A percentile compares a stretch with the other conserved stretches of the same genome.
Conservation (phyloP, 495 filamentous ascomycete genomes). For the Durotheca rogersii region DNA sequence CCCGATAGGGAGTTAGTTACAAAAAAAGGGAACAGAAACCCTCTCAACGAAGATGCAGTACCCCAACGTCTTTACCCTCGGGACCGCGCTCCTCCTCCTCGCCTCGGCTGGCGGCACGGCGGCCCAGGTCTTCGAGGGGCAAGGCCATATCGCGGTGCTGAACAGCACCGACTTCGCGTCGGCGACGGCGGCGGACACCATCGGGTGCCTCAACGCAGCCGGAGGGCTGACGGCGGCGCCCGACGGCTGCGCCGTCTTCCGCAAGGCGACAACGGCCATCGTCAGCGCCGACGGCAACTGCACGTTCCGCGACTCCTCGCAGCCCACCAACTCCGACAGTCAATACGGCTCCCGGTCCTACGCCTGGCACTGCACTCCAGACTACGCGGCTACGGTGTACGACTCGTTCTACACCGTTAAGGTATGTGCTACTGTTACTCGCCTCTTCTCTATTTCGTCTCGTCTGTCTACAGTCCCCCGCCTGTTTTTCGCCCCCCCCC, state of each 20-base stretch:
- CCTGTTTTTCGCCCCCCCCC: too few relatives aligned
- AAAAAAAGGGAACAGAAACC: too few relatives aligned
- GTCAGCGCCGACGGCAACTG: slow-evolving; percentile 34
- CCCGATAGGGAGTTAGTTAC: too few relatives aligned
- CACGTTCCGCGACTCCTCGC: slow-evolving; percentile 32
- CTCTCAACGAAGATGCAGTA: too few relatives aligned
- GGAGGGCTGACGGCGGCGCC: slow-evolving; percentile 25
- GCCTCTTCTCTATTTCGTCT: not conserved
- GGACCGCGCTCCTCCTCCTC: slow-evolving; percentile 3
- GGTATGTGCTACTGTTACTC: too few relatives aligned
- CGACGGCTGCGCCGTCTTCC: slow-evolving; percentile 41
- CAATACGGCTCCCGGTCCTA: slow-evolving; percentile 32
- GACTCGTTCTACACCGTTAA: slow-evolving; percentile 36
- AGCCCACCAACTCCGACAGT: slow-evolving; percentile 39
- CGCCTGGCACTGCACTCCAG: slow-evolving; percentile 30
- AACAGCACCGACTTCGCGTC: slow-evolving; percentile 24
- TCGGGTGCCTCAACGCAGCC: slow-evolving; percentile 29
- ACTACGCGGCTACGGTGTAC: not conserved
- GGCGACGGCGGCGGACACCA: slow-evolving; percentile 18
- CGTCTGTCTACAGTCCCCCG: too few relatives aligned
- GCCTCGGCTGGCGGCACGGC: slow-evolving; percentile 1
- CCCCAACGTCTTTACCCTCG: too few relatives aligned
- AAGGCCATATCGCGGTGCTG: slow-evolving; percentile 34
- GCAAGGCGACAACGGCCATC: too few relatives aligned
- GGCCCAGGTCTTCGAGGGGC: slow-evolving; percentile 31